These are phyloP conservation scores for Aureobasidium sp. DNA, from an alignment of 2,329 filamentous ascomycete species.

Conservation along the genomic window DNA sequence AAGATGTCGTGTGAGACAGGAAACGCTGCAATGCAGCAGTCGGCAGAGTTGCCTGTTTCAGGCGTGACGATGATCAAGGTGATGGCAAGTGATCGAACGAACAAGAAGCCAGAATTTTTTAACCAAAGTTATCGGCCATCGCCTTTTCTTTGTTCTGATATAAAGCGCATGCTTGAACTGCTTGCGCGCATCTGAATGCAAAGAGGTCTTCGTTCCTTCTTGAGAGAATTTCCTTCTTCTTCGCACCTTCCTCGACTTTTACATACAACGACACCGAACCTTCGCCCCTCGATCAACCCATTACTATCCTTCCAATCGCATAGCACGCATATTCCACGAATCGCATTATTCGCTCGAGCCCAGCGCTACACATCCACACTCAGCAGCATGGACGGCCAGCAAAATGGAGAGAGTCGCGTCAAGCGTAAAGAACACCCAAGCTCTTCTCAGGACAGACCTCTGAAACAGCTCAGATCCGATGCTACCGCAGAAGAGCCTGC, in stretches of 20 bases:
- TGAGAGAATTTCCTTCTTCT: slow-evolving; percentile 11
- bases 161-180: slow-evolving; percentile 10
- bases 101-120: slow-evolving; percentile 6
- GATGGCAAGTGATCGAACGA: slow-evolving; percentile 10
- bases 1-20: not conserved
- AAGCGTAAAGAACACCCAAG: slow-evolving; percentile 29
- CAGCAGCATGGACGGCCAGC: slow-evolving; percentile 5
- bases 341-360: not conserved
- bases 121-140: not conserved
- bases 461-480: slow-evolving; percentile 25
- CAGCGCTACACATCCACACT: not conserved
- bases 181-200: slow-evolving; percentile 16
- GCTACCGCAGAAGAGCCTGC: slow-evolving; percentile 23
- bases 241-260: slow-evolving; percentile 8
- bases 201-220: slow-evolving; percentile 9
- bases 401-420: slow-evolving; percentile 11
- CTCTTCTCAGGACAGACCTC: slow-evolving; percentile 22
- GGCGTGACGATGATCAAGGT: slow-evolving; percentile 7
- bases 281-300: not conserved
- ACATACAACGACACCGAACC: not conserved
- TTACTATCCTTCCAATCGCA: not conserved
- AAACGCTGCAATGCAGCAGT: not conserved
- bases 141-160: not conserved
- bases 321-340: not conserved
- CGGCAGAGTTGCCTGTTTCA: slow-evolving; percentile 4